Conservation (phyloP, 1,284 basidiomycete species). For the Trichosporon sp. region DNA sequence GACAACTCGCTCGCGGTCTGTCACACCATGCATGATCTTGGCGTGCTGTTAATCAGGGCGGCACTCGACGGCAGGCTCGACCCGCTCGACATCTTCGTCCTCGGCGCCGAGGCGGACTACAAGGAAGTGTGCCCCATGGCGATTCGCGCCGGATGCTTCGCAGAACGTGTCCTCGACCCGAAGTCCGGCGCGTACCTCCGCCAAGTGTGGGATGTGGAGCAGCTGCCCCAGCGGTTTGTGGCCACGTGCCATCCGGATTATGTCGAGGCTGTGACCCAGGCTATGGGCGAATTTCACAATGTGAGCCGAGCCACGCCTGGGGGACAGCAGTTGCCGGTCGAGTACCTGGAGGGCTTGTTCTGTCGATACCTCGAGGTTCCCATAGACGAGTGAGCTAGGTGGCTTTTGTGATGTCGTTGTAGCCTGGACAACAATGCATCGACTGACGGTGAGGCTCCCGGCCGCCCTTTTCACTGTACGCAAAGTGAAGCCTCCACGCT, state of each 20-base stretch:
- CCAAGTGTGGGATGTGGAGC: not conserved
- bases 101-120: not conserved
- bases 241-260: not conserved
- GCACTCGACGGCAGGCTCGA: not conserved
- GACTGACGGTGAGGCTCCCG: too few species aligned
- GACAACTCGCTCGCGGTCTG: not conserved
- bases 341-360: not conserved
- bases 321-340: not conserved
- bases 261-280: not conserved
- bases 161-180: not conserved
- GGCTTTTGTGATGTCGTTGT: too few species aligned
- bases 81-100: not conserved
- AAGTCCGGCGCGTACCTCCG: not conserved
- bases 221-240: not conserved
- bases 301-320: not conserved
- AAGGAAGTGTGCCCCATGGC: not conserved
- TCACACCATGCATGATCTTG: not conserved
- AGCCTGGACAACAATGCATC: too few species aligned
- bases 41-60: not conserved
- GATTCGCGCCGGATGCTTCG: not conserved
- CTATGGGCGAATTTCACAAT: not conserved
- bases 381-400: too few species aligned
- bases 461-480: too few species aligned
- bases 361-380: too few species aligned
- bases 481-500: too few species aligned